Evolutionary conservation across 208 protist genomes (phyloP).

Genomic region (Balamuthia mandrillaris): DNA sequence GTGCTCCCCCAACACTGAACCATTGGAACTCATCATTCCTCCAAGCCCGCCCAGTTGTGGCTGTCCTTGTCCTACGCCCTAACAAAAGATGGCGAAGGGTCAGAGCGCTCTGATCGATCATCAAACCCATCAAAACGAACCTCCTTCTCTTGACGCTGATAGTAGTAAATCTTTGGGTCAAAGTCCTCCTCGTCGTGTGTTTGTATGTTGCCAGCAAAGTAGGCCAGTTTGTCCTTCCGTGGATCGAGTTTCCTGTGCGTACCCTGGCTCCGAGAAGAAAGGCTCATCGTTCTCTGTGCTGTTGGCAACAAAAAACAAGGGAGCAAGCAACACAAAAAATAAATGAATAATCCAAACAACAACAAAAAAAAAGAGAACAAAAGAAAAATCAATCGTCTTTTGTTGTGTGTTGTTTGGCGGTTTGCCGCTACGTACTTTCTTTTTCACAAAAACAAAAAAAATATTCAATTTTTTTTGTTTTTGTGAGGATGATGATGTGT

Average conservation of each 20-base stretch:
- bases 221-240: conserved; percentile 17
- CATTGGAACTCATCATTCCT: background rate
- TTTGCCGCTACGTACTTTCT: too few relatives aligned
- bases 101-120: background rate
- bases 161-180: conserved; percentile 34
- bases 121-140: background rate
- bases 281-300: too few relatives aligned
- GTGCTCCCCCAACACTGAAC: background rate
- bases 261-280: too few relatives aligned
- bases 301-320: too few relatives aligned
- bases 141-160: conserved; percentile 5
- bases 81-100: background rate
- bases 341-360: too few relatives aligned
- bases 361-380: too few relatives aligned
- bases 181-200: conserved; percentile 30
- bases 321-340: too few relatives aligned
- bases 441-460: background rate
- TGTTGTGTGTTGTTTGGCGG: too few relatives aligned
- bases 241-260: too few relatives aligned
- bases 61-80: too few relatives aligned
- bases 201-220: conserved; percentile 16
- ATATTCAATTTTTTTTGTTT: background rate
- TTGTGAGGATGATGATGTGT: background rate
- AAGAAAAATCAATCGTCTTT: too few relatives aligned
- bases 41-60: too few relatives aligned